Base-by-base conservation (phyloP, 345 rosid species). In the Passiflora organensis region DNA sequence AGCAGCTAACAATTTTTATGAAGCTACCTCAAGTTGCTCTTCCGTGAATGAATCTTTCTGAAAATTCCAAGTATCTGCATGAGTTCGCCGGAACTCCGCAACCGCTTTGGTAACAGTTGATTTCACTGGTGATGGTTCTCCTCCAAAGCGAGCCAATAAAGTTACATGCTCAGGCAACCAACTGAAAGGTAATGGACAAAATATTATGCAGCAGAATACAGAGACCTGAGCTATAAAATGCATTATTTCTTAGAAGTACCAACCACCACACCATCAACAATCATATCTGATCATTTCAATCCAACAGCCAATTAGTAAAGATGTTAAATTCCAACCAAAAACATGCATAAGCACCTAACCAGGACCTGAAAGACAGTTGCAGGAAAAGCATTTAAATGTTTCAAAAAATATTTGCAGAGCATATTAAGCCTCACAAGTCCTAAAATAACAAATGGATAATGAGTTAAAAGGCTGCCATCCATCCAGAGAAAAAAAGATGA, bases 121-220 rank as follows among this genome's bases (percentile, higher is more conserved):
- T 80, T 86, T 93, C 62, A 93, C 72, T 12, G 95, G 96, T 6
- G 89, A 78, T 48, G 87, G 87, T 82, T 93, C 95, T 32, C 83
- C 72, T 6, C 78, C 78, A 48, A 93, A 93, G 43, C 86, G 89
- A 48, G 95, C 96, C 67, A 93, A 77, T 60, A 86, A 60, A 13
- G 99, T 93, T 54, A 88, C 90, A 59, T 86, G 95, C 74, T 82
- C 85, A 1, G 96, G 99, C 64, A 93, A 70, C 99, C 99, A 93
- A 55, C 99, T 88, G 78, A 53, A 55, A 39, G 22, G 25, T 43
- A 53, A 59, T 52, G 19, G 37, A 23, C 19, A 52, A 28, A 20
- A 34, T n/a, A n/a, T 13, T 13, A 60, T 24, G 12, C 46, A 16
- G 14, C 28, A 17, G 12, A 46, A 46, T 46, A 20, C 50, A 21